Evolutionary conservation across 306 rosid species (phyloP).

Genomic region (Biancaea sappan): DNA sequence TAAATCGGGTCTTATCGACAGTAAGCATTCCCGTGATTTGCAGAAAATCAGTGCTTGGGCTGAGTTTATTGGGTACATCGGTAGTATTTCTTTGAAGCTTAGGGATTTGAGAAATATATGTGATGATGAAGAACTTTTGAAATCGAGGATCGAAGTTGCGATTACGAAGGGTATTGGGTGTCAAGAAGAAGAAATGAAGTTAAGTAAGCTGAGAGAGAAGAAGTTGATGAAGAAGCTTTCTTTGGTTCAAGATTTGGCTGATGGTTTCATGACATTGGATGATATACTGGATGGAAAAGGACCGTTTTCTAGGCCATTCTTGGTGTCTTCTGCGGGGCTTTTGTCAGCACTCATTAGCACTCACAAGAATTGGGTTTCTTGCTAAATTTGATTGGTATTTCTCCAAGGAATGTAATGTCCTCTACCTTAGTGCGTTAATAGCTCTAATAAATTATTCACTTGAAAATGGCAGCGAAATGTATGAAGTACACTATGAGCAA

Average conservation of each 20-base stretch:
- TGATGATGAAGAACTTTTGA: slow-evolving; percentile 62
- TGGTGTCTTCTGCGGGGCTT: slow-evolving; percentile 71
- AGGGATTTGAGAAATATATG: slow-evolving; percentile 51
- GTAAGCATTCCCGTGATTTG: not conserved
- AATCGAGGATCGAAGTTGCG: slow-evolving; percentile 44
- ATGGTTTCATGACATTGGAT: slow-evolving; percentile 77
- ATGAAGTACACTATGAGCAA: not conserved
- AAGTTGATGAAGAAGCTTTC: slow-evolving; percentile 70
- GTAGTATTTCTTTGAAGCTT: slow-evolving; percentile 45
- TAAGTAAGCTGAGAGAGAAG: slow-evolving; percentile 60
- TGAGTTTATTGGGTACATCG: not conserved
- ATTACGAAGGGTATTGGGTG: not conserved
- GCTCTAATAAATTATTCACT: not conserved
- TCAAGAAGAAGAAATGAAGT: slow-evolving; percentile 45
- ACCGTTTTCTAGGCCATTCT: slow-evolving; percentile 52
- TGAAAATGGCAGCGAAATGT: not conserved
- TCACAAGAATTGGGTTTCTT: slow-evolving; percentile 88
- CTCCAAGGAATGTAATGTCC: not conserved
- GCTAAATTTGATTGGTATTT: slow-evolving; percentile 40
- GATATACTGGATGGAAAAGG: slow-evolving; percentile 75
- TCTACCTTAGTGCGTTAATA: not conserved
- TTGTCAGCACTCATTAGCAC: slow-evolving; percentile 81
- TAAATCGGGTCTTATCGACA: slow-evolving; percentile 51
- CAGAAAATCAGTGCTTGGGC: slow-evolving; percentile 25
- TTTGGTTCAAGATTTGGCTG: slow-evolving; percentile 84